Evolutionary conservation across 192 early-diverging fungal species (phyloP).

Genomic region (Gamsiella multidivaricata): DNA sequence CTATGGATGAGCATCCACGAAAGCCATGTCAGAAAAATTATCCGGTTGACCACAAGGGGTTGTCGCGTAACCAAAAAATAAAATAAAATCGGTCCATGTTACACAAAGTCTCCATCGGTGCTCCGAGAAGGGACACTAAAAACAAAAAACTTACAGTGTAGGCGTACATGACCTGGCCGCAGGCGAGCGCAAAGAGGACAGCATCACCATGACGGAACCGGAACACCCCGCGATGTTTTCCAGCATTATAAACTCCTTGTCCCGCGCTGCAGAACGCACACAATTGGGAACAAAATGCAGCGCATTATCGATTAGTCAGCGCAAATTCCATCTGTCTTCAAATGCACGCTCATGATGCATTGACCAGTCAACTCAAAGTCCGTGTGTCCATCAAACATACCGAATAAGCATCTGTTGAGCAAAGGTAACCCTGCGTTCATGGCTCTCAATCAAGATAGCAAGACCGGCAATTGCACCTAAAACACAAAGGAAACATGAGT

Average conservation of each 20-base stretch:
- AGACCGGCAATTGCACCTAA: conserved; percentile 65
- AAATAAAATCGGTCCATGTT: neutral
- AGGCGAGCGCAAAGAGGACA: conserved; percentile 63
- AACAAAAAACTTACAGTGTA: conserved; percentile 61
- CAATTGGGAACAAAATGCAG: neutral
- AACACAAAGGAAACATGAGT: neutral
- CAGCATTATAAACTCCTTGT: conserved; percentile 67
- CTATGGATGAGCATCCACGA: conserved; percentile 34
- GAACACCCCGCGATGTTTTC: conserved; percentile 64
- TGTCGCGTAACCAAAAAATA: neutral
- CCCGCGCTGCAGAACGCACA: conserved; percentile 51
- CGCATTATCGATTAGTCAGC: conserved; percentile 24
- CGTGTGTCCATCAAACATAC: conserved; percentile 30
- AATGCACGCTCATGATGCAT: conserved; percentile 3
- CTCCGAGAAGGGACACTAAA: too few relatives aligned
- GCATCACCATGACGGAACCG: conserved; percentile 66
- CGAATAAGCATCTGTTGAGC: conserved; percentile 70
- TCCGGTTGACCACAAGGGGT: too few relatives aligned
- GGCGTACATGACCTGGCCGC: conserved; percentile 66
- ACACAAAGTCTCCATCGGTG: too few relatives aligned
- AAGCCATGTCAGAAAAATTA: neutral
- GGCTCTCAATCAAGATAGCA: conserved; percentile 64
- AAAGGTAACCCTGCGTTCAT: conserved; percentile 63
- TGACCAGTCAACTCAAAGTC: conserved; percentile 14
- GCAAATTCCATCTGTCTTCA: neutral